Percentiles rank a stretch among this genome's conserved stretches.
Evolutionary conservation across 768 basidiomycete genomes (phyloP).

Genomic region (Cubamyces lactineus): DNA sequence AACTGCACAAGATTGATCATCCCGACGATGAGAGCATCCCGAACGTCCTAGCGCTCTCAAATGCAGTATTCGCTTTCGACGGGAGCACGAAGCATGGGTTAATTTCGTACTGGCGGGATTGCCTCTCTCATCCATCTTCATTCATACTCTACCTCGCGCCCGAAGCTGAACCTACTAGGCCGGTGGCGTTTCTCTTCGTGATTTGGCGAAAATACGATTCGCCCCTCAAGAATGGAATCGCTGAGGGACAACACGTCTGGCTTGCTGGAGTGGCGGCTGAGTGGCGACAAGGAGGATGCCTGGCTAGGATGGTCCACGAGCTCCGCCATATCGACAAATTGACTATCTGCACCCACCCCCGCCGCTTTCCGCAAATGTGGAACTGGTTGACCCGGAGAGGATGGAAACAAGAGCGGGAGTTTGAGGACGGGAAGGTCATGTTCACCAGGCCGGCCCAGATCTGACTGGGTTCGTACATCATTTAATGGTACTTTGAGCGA

Average conservation of each 20-base stretch:
- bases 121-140: constrained; percentile 19
- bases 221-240: constrained; percentile 22
- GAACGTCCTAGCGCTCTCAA: constrained; percentile 24
- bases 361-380: constrained; percentile 31
- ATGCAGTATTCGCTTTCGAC: constrained; percentile 29
- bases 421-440: constrained; percentile 28
- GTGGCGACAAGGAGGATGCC: constrained; percentile 27
- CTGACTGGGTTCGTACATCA: background rate
- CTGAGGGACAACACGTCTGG: constrained; percentile 28
- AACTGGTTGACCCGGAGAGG: constrained; percentile 28
- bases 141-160: constrained; percentile 28
- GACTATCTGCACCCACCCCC: constrained; percentile 31
- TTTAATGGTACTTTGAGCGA: no score
- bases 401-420: constrained; percentile 27
- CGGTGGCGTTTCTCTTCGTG: constrained; percentile 29
- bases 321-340: constrained; percentile 3
- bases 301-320: constrained; percentile 25
- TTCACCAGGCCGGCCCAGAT: constrained; percentile 17
- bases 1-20: background rate
- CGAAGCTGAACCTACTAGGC: background rate
- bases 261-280: constrained; percentile 29
- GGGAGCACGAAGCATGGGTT: constrained; percentile 29
- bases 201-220: constrained; percentile 20
- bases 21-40: constrained; percentile 15
- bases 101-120: constrained; percentile 22